Evolutionary conservation across 2,329 filamentous ascomycete species (phyloP).

Genomic region (Colletotrichum sp.): DNA sequence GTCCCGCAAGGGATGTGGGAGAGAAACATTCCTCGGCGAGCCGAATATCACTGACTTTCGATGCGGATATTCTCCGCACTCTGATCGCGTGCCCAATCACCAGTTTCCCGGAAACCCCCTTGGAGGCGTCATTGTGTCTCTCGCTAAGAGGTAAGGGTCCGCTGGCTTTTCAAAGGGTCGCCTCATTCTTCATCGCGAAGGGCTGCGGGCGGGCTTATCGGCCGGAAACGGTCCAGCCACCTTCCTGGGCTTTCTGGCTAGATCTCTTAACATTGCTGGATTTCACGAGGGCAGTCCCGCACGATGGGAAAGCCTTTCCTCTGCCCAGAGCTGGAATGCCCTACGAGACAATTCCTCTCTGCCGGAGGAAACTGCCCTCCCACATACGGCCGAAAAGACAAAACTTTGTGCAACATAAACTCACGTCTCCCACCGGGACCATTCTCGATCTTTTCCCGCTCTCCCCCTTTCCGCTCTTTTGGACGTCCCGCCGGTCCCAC

Average conservation of each 20-base stretch:
- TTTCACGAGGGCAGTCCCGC: neutral
- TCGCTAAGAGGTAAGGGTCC: neutral
- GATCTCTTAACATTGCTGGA: neutral
- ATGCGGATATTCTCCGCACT: neutral
- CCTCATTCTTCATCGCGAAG: neutral
- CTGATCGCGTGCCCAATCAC: neutral
- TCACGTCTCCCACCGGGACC: neutral
- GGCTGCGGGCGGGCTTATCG: neutral
- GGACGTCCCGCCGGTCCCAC: neutral
- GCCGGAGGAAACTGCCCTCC: neutral
- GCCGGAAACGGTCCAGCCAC: neutral
- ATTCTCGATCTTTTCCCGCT: neutral
- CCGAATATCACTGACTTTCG: neutral
- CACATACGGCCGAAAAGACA: neutral
- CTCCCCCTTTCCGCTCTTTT: neutral
- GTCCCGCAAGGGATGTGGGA: neutral
- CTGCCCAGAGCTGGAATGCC: neutral
- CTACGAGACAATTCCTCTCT: neutral
- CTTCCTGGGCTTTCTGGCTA: neutral
- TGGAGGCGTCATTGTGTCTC: neutral
- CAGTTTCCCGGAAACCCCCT: neutral
- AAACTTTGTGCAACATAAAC: neutral
- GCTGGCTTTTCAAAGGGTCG: neutral
- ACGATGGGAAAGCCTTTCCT: neutral
- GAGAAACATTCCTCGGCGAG: neutral